Percentiles rank a stretch among this genome's conserved stretches.
phyloP scores from a whole-genome alignment of 2,329 filamentous ascomycete species.

The Talaromyces sp. region DNA sequence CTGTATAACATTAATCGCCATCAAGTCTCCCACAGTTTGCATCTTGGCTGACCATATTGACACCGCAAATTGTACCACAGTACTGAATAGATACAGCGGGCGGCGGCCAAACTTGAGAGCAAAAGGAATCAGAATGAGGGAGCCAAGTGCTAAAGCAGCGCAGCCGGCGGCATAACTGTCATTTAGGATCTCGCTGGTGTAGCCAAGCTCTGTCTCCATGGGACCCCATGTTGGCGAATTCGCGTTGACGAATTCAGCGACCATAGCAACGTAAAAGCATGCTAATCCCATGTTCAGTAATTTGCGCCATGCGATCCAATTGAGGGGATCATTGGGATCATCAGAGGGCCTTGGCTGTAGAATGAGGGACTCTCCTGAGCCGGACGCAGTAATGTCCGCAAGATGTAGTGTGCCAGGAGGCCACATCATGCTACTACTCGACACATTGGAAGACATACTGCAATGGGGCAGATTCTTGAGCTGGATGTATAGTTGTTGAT shows the following conservation, averaged over 20 bases:
- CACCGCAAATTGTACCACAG: constrained; percentile 35
- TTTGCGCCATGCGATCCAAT: neutral
- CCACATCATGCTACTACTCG: neutral
- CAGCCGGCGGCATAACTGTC: constrained; percentile 47
- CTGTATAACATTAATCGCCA: constrained; percentile 43
- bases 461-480: neutral
- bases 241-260: constrained; percentile 31
- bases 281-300: neutral
- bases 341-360: constrained; percentile 7
- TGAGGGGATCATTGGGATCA: constrained; percentile 7
- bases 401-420: constrained; percentile 4
- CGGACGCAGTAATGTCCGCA: neutral
- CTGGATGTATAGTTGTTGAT: neutral
- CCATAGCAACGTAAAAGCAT: neutral
- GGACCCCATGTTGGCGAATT: constrained; percentile 45
- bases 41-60: constrained; percentile 47
- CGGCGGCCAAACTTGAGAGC: constrained; percentile 48
- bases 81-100: constrained; percentile 46
- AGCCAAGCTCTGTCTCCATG: constrained; percentile 44
- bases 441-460: neutral
- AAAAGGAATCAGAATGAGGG: constrained; percentile 46
- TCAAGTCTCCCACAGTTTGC: constrained; percentile 43
- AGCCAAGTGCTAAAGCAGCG: constrained; percentile 42
- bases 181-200: constrained; percentile 43
- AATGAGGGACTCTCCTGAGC: neutral